phyloP scores from a whole-genome alignment of 139 green algal genomes.

The Yamagishiella unicocca region DNA sequence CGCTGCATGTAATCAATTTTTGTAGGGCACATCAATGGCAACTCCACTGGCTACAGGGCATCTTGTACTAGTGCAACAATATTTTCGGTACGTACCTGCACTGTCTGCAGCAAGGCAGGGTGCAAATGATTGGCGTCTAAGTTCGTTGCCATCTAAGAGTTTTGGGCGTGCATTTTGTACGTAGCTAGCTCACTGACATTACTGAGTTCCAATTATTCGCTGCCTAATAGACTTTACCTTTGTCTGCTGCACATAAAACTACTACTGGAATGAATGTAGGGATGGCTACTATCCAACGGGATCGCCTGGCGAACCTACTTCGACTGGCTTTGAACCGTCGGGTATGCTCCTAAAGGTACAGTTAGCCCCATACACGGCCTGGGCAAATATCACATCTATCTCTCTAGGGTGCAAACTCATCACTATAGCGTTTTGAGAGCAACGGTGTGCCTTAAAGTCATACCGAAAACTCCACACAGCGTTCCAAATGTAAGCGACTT shows the following conservation, averaged over 20 bases:
- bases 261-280: not conserved
- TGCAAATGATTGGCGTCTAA: not conserved
- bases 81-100: conserved; percentile 66
- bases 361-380: conserved; percentile 59
- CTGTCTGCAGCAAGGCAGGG: not conserved
- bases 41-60: conserved; percentile 38
- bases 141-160: not conserved
- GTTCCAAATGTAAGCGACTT: not conserved
- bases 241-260: not conserved
- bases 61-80: conserved; percentile 77
- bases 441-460: not conserved
- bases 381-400: conserved; percentile 50
- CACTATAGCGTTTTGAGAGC: not conserved
- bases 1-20: no score
- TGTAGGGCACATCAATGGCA: conserved; percentile 2
- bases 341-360: conserved; percentile 82
- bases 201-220: not conserved
- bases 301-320: not conserved
- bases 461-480: not conserved
- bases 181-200: not conserved
- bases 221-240: not conserved
- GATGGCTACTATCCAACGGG: conserved; percentile 72
- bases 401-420: not conserved
- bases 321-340: conserved; percentile 50
- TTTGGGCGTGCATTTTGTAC: not conserved